These are phyloP conservation scores for Acer negundo DNA, from an alignment of 345 rosid species.

Conservation along the genomic window DNA sequence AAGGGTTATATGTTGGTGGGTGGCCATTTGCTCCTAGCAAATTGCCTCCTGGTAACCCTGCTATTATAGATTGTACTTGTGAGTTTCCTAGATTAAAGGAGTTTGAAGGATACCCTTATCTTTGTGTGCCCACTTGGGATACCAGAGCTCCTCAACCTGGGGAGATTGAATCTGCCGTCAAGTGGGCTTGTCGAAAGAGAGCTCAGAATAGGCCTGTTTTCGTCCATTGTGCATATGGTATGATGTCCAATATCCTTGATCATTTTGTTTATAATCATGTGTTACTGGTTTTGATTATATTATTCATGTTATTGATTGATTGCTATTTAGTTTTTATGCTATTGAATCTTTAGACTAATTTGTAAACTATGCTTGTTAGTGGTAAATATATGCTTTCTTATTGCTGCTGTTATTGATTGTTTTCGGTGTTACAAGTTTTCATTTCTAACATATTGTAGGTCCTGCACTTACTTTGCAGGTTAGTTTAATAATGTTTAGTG, in stretches of 20 bases:
- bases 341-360: neutral
- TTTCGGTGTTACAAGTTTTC: neutral
- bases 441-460: neutral
- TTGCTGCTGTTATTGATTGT: neutral
- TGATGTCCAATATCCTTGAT: slow-evolving; percentile 5
- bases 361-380: neutral
- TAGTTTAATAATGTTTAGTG: neutral
- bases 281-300: neutral
- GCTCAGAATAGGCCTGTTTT: slow-evolving; percentile 58
- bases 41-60: slow-evolving; percentile 71
- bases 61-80: slow-evolving; percentile 72
- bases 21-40: slow-evolving; percentile 54
- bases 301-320: neutral
- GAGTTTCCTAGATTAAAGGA: slow-evolving; percentile 57
- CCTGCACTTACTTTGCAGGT: neutral
- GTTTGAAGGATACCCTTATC: slow-evolving; percentile 46
- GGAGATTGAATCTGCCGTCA: slow-evolving; percentile 70
- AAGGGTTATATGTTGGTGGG: slow-evolving; percentile 70
- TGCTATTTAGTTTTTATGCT: neutral
- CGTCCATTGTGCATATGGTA: slow-evolving; percentile 78
- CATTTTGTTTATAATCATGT: neutral
- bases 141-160: slow-evolving; percentile 67
- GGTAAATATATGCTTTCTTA: neutral
- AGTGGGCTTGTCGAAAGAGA: slow-evolving; percentile 71
- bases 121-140: slow-evolving; percentile 80